phyloP scores from a whole-genome alignment of 2,329 filamentous ascomycete species.

The Cladophialophora psammophila region DNA sequence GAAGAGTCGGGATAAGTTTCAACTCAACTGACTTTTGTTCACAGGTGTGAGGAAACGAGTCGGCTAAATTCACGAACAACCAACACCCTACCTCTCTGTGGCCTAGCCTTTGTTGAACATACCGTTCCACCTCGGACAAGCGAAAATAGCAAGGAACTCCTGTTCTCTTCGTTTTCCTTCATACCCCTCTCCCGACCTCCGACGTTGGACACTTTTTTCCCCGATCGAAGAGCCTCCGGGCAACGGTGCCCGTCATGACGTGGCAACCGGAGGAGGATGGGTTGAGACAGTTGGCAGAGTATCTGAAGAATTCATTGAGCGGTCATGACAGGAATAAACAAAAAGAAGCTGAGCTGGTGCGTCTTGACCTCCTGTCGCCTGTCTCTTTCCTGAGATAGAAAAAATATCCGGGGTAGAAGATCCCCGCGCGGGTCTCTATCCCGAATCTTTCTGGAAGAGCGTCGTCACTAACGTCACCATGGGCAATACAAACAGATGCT shows the following conservation, averaged over 20 bases:
- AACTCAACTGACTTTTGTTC: constrained; percentile 14
- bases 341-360: constrained; percentile 87
- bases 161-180: constrained; percentile 1
- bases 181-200: constrained; percentile 7
- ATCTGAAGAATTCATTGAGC: constrained; percentile 89
- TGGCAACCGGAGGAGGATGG: constrained; percentile 92
- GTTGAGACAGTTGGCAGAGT: constrained; percentile 86
- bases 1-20: constrained; percentile 8
- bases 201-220: constrained; percentile 8
- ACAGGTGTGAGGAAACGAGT: constrained; percentile 4
- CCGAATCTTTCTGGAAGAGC: constrained; percentile 1
- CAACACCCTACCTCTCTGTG: constrained; percentile 5
- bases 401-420: constrained; percentile 17
- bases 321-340: constrained; percentile 79
- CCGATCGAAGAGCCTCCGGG: constrained; percentile 27
- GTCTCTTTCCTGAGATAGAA: background rate
- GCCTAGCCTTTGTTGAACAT: background rate
- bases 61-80: constrained; percentile 7
- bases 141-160: background rate
- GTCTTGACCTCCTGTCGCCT: constrained; percentile 46
- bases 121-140: background rate
- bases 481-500: constrained; percentile 73
- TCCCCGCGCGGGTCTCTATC: constrained; percentile 18
- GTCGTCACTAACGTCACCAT: constrained; percentile 7
- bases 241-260: constrained; percentile 67